A percentile compares a stretch with the other conserved stretches of the same genome.
Conservation (phyloP, 139 green algal genomes). For the Coelastrella sp. region DNA sequence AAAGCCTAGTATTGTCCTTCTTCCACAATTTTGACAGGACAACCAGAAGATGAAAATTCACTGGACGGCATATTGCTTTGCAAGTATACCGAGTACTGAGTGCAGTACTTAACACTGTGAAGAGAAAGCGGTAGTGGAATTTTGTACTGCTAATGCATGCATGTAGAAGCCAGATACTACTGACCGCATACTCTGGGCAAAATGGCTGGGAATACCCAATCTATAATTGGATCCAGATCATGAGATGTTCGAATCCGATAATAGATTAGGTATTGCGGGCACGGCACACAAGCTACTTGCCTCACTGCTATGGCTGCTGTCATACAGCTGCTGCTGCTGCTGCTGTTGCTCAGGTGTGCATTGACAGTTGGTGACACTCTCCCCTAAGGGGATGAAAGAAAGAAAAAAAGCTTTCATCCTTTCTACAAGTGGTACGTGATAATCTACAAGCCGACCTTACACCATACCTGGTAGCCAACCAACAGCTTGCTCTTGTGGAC, state of each 20-base stretch:
- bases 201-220: background rate
- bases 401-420: too few relatives aligned
- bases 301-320: background rate
- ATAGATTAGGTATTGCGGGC: constrained; percentile 19
- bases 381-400: too few relatives aligned
- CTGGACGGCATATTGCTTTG: background rate
- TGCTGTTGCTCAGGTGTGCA: background rate
- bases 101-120: background rate
- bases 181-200: constrained; percentile 50
- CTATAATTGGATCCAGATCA: background rate
- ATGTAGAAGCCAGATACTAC: background rate
- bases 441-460: too few relatives aligned
- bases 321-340: background rate
- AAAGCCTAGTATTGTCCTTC: background rate
- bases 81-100: background rate
- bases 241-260: too few relatives aligned
- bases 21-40: background rate
- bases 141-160: background rate
- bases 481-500: too few relatives aligned
- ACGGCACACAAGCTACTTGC: constrained; percentile 10
- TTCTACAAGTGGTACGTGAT: too few relatives aligned
- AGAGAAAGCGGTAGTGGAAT: background rate
- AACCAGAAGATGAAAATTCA: background rate
- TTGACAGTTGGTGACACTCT: background rate
- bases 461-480: too few relatives aligned